Evolutionary conservation across 73 alveolate species (phyloP).

Genomic region (Paramecium caudatum): DNA sequence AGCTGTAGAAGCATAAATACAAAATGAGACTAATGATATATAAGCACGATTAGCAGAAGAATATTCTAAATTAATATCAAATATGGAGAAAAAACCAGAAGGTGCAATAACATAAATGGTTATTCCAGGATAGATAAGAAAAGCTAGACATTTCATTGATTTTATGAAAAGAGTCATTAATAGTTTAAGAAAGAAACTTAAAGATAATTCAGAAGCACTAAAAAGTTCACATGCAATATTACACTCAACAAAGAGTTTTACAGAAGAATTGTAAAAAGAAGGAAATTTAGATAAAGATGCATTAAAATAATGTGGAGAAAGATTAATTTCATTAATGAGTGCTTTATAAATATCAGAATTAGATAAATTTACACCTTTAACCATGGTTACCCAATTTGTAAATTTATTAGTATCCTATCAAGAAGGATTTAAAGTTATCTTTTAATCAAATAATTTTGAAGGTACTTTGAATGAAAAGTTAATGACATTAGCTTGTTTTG

Average conservation of each 20-base stretch:
- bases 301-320: constrained; percentile 75
- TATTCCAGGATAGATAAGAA: constrained; percentile 86
- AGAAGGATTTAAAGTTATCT: constrained; percentile 86
- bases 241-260: constrained; percentile 1
- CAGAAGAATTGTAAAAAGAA: constrained; percentile 52
- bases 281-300: constrained; percentile 61
- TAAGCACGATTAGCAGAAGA: constrained; percentile 79
- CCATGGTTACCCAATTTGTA: constrained; percentile 84
- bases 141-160: constrained; percentile 86
- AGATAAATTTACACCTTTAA: constrained; percentile 81
- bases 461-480: constrained; percentile 83
- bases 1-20: constrained; percentile 77
- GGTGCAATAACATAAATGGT: constrained; percentile 65
- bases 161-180: constrained; percentile 84
- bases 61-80: constrained; percentile 75
- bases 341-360: constrained; percentile 82
- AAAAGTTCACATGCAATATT: constrained; percentile 67
- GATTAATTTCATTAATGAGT: constrained; percentile 81
- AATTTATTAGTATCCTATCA: constrained; percentile 80
- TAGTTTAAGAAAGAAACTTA: constrained; percentile 78
- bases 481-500: constrained; percentile 86
- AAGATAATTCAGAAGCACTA: constrained; percentile 77
- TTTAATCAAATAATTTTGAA: constrained; percentile 87
- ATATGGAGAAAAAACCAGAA: constrained; percentile 73
- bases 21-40: constrained; percentile 65